Percentiles rank a stretch among this genome's conserved stretches.
Conservation (phyloP, 2,329 filamentous ascomycete species). For the Penicillium janthinellum region DNA sequence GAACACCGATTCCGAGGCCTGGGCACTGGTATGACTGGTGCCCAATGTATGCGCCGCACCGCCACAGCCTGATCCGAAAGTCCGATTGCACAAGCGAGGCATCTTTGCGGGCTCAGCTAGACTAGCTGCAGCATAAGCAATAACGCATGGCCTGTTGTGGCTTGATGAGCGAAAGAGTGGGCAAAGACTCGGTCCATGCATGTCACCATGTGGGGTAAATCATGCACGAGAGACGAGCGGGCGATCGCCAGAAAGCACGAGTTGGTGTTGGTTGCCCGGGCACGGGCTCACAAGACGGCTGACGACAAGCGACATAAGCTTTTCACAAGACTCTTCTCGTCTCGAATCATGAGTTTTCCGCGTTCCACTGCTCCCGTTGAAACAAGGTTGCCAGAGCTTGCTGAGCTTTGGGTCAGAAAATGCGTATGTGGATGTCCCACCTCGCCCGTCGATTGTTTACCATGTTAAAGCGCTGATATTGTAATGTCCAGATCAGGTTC, state of each 20-base stretch:
- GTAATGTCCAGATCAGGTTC: background rate
- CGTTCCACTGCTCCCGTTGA: too few species aligned
- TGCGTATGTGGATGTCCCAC: background rate
- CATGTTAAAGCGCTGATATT: background rate
- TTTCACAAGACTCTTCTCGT: background rate
- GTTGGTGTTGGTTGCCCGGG: background rate
- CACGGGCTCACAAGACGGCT: background rate
- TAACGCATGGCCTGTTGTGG: background rate
- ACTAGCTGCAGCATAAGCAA: background rate
- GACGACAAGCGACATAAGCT: background rate
- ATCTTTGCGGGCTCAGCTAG: background rate
- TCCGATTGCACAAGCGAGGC: background rate
- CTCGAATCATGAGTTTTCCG: too few species aligned
- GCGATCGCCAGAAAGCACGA: background rate
- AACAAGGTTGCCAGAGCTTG: background rate
- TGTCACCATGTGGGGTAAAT: background rate
- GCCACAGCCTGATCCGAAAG: background rate
- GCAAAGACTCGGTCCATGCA: too few species aligned
- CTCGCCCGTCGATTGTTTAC: background rate
- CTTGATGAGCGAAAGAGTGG: too few species aligned
- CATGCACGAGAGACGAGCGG: background rate
- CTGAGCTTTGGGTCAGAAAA: background rate
- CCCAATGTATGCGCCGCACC: background rate
- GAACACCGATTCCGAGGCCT: background rate
- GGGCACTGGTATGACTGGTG: background rate